Percentiles rank a stretch among this genome's conserved stretches.
These are phyloP conservation scores for Gnomoniopsis smithogilvyi DNA, from an alignment of 2,329 filamentous ascomycete genomes.

Conservation along the genomic window DNA sequence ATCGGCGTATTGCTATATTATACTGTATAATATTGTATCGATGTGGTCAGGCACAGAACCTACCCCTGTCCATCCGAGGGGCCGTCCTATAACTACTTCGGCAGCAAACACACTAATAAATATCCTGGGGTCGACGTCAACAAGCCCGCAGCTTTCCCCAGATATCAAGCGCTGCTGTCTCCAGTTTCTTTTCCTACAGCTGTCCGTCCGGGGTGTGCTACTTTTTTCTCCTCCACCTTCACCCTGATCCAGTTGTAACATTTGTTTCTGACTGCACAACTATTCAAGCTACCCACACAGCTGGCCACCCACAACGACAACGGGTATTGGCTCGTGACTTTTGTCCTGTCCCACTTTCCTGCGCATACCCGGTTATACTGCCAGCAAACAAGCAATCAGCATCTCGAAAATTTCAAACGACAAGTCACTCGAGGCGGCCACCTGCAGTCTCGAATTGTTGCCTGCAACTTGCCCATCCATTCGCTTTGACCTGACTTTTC, in stretches of 20 bases:
- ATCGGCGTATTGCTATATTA: neutral
- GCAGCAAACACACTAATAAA: constrained; percentile 5
- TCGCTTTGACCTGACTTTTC: neutral
- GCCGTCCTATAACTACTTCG: constrained; percentile 1
- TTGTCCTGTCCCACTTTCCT: constrained; percentile 6
- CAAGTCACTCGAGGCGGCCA: neutral
- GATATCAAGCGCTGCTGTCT: constrained; percentile 4
- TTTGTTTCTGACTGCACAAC: neutral
- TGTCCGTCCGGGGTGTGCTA: neutral
- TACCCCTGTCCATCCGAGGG: constrained; percentile 6
- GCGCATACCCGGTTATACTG: constrained; percentile 7
- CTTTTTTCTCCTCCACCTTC: neutral
- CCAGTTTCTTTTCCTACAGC: neutral
- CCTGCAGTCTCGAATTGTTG: neutral
- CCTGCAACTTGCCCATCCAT: constrained; percentile 1
- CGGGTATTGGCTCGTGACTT: constrained; percentile 7
- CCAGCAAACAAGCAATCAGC: constrained; percentile 5
- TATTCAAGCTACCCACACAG: neutral
- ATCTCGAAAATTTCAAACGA: neutral
- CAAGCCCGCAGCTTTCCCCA: constrained; percentile 2
- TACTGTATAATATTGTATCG: constrained; percentile 4
- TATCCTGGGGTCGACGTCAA: constrained; percentile 3
- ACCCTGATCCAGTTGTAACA: neutral
- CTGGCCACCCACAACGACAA: neutral
- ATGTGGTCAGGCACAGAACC: neutral